phyloP scores from a whole-genome alignment of 768 basidiomycete species.

The Strobilomyces echinocephalus region DNA sequence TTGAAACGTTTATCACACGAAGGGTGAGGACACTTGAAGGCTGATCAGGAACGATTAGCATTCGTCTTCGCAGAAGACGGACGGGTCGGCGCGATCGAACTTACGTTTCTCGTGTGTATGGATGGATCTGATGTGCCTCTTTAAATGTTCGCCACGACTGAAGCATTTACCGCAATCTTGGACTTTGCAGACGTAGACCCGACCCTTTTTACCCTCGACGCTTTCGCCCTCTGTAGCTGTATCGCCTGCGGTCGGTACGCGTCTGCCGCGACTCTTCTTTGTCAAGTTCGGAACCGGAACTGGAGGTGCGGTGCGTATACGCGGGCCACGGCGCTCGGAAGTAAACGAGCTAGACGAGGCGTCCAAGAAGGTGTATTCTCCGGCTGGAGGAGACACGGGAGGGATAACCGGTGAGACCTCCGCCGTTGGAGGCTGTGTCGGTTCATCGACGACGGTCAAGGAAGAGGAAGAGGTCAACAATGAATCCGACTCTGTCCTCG shows the following conservation, averaged over 20 bases:
- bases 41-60: slow-evolving; percentile 38
- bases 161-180: slow-evolving; percentile 71
- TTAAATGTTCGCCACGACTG: slow-evolving; percentile 69
- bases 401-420: slow-evolving; percentile 8
- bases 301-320: slow-evolving; percentile 54
- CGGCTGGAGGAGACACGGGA: slow-evolving; percentile 25
- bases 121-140: slow-evolving; percentile 69
- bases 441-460: slow-evolving; percentile 27
- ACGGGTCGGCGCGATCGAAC: slow-evolving; percentile 29
- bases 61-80: slow-evolving; percentile 13
- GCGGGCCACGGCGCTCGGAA: slow-evolving; percentile 42
- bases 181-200: slow-evolving; percentile 58
- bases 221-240: slow-evolving; percentile 20
- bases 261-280: slow-evolving; percentile 75
- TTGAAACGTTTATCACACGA: slow-evolving; percentile 72
- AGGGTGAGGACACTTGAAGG: slow-evolving; percentile 66
- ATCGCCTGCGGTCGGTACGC: slow-evolving; percentile 55
- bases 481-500: slow-evolving; percentile 23
- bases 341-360: slow-evolving; percentile 34
- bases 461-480: slow-evolving; percentile 27
- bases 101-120: slow-evolving; percentile 76
- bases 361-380: slow-evolving; percentile 33
- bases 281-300: slow-evolving; percentile 73
- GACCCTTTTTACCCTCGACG: slow-evolving; percentile 29
- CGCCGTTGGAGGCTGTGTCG: slow-evolving; percentile 6